phyloP scores from a whole-genome alignment of 139 green algal species.

The Tetratostichococcus sp. region DNA sequence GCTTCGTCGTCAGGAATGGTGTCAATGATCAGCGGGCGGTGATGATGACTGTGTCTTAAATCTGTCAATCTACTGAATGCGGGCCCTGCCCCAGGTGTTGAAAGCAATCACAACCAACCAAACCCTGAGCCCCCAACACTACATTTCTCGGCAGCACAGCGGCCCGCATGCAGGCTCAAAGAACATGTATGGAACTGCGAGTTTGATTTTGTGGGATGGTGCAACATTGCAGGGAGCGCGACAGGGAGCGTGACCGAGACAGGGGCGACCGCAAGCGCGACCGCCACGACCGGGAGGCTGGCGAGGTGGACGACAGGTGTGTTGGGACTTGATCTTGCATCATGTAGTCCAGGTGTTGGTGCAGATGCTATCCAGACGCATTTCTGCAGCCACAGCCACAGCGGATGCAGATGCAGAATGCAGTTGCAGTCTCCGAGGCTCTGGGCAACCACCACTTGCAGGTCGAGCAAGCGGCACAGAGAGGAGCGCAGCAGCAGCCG shows the following conservation, averaged over 20 bases:
- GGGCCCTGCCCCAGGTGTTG: neutral
- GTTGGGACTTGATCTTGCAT: neutral
- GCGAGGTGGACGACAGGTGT: neutral
- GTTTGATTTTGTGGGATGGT: too few species aligned
- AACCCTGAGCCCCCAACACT: too few species aligned
- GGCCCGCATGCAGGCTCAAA: too few species aligned
- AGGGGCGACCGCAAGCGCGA: conserved; percentile 4
- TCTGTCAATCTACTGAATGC: neutral
- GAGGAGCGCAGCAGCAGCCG: neutral
- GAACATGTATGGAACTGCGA: too few species aligned
- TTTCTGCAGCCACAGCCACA: too few species aligned
- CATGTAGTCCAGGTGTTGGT: too few species aligned
- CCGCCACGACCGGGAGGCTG: neutral
- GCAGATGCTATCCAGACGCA: too few species aligned
- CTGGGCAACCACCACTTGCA: too few species aligned
- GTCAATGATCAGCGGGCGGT: neutral
- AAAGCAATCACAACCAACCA: neutral
- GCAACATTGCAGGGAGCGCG: neutral
- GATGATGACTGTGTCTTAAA: neutral
- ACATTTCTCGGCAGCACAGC: too few species aligned
- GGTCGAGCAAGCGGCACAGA: neutral
- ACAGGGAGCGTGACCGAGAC: neutral
- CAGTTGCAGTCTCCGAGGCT: too few species aligned
- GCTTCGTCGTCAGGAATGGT: too few species aligned
- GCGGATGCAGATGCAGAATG: too few species aligned